phyloP scores from a whole-genome alignment of 441 rosid genomes.

The Euphorbia celastroides region DNA sequence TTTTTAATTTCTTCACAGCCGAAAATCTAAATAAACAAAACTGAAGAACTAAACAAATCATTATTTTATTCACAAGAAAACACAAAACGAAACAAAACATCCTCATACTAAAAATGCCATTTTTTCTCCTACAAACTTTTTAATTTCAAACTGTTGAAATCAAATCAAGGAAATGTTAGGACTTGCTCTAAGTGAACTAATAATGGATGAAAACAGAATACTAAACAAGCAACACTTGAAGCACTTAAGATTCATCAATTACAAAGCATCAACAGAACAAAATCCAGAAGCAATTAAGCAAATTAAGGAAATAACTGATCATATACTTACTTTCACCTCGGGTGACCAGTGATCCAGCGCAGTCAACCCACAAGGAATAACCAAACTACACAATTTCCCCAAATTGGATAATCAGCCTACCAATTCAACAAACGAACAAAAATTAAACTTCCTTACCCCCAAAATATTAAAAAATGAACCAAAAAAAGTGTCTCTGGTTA shows the following conservation, averaged over 20 bases:
- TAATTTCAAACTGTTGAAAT: not conserved
- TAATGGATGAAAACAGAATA: not conserved
- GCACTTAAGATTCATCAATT: no score
- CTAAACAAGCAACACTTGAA: not conserved
- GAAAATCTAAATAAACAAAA: not conserved
- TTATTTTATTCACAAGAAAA: not conserved
- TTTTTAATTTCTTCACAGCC: not conserved
- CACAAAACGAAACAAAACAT: not conserved
- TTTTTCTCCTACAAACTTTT: not conserved
- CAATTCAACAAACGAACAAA: slow-evolving; percentile 7
- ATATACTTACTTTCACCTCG: slow-evolving; percentile 62
- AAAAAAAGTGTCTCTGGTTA: slow-evolving; percentile 16
- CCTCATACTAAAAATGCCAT: not conserved
- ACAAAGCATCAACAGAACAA: not conserved
- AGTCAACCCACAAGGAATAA: slow-evolving; percentile 86
- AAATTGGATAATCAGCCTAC: slow-evolving; percentile 20
- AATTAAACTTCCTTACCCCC: not conserved
- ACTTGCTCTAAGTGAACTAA: not conserved
- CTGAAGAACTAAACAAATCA: not conserved
- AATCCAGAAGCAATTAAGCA: not conserved
- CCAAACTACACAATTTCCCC: slow-evolving; percentile 32
- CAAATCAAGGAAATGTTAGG: not conserved
- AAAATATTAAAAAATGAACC: not conserved
- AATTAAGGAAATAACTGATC: not conserved
- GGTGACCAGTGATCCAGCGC: slow-evolving; percentile 94